phyloP scores from a whole-genome alignment of 768 basidiomycete species.

The Amanita thiersii region DNA sequence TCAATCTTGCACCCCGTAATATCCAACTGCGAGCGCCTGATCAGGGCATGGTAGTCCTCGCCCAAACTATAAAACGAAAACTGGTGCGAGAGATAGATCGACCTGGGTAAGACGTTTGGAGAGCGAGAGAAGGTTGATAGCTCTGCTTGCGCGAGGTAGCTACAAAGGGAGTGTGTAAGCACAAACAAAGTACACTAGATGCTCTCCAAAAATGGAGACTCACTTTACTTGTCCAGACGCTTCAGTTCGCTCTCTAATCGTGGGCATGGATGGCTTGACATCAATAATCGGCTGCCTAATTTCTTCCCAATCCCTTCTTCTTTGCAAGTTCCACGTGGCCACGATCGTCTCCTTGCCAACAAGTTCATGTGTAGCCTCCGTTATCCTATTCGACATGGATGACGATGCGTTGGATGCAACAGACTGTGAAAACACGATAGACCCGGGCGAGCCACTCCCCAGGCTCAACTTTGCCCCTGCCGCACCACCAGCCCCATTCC shows the following conservation, averaged over 20 bases:
- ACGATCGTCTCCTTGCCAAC: constrained; percentile 30
- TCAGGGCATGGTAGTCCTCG: constrained; percentile 75
- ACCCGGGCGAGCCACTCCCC: constrained; percentile 1
- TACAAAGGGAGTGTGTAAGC: constrained; percentile 18
- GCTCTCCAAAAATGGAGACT: constrained; percentile 9
- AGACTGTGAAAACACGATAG: not conserved
- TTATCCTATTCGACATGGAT: constrained; percentile 2
- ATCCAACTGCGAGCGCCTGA: constrained; percentile 54
- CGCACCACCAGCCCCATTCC: too few species aligned
- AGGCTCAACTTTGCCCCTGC: constrained; percentile 27
- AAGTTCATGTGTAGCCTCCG: constrained; percentile 24
- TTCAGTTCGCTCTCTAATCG: not conserved
- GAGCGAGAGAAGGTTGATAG: constrained; percentile 65
- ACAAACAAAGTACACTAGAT: constrained; percentile 5
- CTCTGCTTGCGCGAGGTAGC: constrained; percentile 75
- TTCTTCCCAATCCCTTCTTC: constrained; percentile 44
- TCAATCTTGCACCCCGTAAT: constrained; percentile 51
- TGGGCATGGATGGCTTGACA: too few species aligned
- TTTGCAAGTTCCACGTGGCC: constrained; percentile 59
- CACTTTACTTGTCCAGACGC: too few species aligned
- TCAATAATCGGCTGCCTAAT: constrained; percentile 29
- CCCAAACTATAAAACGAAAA: constrained; percentile 73
- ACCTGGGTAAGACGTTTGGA: constrained; percentile 52
- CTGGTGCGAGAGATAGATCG: constrained; percentile 80
- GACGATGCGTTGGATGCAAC: constrained; percentile 5